Percentiles rank a stretch among this genome's conserved stretches.
phyloP scores from a whole-genome alignment of 306 rosid species.

The Erythrophleum fordii region DNA sequence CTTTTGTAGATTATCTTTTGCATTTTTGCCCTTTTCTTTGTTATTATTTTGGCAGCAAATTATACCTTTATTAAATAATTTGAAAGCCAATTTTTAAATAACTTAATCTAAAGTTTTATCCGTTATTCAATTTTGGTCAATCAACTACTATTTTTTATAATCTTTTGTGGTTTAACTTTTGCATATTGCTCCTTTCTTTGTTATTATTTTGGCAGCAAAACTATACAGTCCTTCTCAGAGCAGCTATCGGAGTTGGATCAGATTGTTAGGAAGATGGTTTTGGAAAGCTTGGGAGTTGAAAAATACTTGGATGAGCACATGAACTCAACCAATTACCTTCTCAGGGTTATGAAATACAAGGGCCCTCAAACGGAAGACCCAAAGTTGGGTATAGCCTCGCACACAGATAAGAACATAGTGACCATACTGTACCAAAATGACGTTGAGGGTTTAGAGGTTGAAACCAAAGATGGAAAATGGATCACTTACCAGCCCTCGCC shows the following conservation, averaged over 20 bases:
- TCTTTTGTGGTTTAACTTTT: not conserved
- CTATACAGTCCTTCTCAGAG: constrained; percentile 54
- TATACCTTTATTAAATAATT: too few species aligned
- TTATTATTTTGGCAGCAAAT: too few species aligned
- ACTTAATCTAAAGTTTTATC: too few species aligned
- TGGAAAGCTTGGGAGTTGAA: constrained; percentile 72
- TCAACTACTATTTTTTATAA: not conserved
- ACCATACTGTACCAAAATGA: constrained; percentile 69
- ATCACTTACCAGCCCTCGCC: constrained; percentile 59
- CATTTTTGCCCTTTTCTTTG: too few species aligned
- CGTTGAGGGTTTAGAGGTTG: constrained; percentile 66
- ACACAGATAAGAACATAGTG: constrained; percentile 70
- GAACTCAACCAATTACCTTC: constrained; percentile 68
- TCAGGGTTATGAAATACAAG: constrained; percentile 70
- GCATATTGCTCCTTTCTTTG: not conserved
- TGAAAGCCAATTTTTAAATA: too few species aligned
- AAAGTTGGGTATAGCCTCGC: constrained; percentile 57
- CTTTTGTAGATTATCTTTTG: too few species aligned
- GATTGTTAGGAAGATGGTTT: constrained; percentile 67
- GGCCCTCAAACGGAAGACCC: constrained; percentile 61
- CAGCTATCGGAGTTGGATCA: constrained; percentile 61
- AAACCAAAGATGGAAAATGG: constrained; percentile 76
- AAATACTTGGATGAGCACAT: constrained; percentile 75
- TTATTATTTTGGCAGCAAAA: constrained; percentile 46
- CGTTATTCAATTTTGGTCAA: not conserved